Conservation (phyloP, 2,329 filamentous ascomycete genomes). For the Biscogniauxia mediterranea region DNA sequence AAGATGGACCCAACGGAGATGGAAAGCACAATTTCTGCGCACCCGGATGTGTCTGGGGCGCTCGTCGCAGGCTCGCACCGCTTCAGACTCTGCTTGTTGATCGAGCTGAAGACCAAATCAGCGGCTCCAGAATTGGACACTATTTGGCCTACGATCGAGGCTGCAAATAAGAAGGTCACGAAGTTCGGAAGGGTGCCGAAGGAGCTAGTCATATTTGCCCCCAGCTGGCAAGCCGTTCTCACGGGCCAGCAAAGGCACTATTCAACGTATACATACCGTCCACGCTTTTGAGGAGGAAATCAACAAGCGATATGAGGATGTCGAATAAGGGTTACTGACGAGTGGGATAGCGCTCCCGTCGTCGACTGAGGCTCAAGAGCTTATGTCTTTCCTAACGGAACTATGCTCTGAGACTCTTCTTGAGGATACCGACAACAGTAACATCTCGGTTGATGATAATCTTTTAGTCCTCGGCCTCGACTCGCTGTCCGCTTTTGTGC, state of each 20-base stretch:
- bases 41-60: slow-evolving; percentile 22
- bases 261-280: slow-evolving; percentile 24
- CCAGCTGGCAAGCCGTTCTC: slow-evolving; percentile 21
- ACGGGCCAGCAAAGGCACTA: slow-evolving; percentile 26
- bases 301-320: slow-evolving; percentile 23
- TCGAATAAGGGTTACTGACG: slow-evolving; percentile 21
- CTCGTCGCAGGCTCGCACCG: slow-evolving; percentile 27
- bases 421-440: slow-evolving; percentile 8
- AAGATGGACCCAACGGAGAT: slow-evolving; percentile 42
- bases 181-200: slow-evolving; percentile 26
- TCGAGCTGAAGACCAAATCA: slow-evolving; percentile 21
- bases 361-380: slow-evolving; percentile 10
- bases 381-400: slow-evolving; percentile 20
- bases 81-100: slow-evolving; percentile 25
- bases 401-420: slow-evolving; percentile 21
- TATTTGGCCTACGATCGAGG: slow-evolving; percentile 24
- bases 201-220: slow-evolving; percentile 23
- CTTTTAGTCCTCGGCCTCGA: slow-evolving; percentile 24
- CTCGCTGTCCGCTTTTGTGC: slow-evolving; percentile 23
- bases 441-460: slow-evolving; percentile 19
- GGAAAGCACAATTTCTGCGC: slow-evolving; percentile 37
- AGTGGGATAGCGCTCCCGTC: slow-evolving; percentile 16
- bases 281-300: slow-evolving; percentile 25
- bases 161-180: slow-evolving; percentile 22
- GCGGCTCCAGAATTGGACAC: slow-evolving; percentile 13